Evolutionary conservation across 768 basidiomycete genomes (phyloP).

Genomic region (Coprinopsis sp.): DNA sequence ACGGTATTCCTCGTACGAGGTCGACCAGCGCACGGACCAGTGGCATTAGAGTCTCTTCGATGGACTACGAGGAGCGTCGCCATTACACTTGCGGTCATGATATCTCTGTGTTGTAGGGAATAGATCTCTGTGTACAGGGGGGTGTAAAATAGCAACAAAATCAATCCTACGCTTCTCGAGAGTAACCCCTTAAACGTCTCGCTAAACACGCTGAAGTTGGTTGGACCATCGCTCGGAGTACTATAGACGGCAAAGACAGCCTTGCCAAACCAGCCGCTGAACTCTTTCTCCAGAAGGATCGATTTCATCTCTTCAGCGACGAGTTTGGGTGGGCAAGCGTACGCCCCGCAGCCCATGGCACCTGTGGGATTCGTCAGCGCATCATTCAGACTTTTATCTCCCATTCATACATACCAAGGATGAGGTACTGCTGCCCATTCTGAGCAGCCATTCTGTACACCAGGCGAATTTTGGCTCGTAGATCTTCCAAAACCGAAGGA

Average conservation of each 20-base stretch:
- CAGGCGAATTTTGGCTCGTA: slow-evolving; percentile 39
- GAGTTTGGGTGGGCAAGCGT: slow-evolving; percentile 34
- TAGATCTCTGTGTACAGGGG: no score
- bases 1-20: slow-evolving; percentile 18
- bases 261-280: slow-evolving; percentile 36
- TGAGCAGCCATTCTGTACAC: slow-evolving; percentile 40
- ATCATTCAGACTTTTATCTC: neutral
- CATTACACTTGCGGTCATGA: slow-evolving; percentile 8
- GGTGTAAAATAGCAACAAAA: no score
- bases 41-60: neutral
- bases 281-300: slow-evolving; percentile 37
- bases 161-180: no score
- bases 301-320: slow-evolving; percentile 40
- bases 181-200: slow-evolving; percentile 22
- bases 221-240: slow-evolving; percentile 17
- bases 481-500: slow-evolving; percentile 25
- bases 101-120: neutral
- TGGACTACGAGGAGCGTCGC: slow-evolving; percentile 7
- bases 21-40: neutral
- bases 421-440: slow-evolving; percentile 30
- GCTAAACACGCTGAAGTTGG: slow-evolving; percentile 37
- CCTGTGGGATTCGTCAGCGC: slow-evolving; percentile 18
- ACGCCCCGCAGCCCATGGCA: slow-evolving; percentile 44
- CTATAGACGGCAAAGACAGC: slow-evolving; percentile 42
- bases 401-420: slow-evolving; percentile 29